A percentile compares a stretch with the other conserved stretches of the same genome.
Conservation (phyloP, 148 eudicot species). For the Cornus kousa region DNA sequence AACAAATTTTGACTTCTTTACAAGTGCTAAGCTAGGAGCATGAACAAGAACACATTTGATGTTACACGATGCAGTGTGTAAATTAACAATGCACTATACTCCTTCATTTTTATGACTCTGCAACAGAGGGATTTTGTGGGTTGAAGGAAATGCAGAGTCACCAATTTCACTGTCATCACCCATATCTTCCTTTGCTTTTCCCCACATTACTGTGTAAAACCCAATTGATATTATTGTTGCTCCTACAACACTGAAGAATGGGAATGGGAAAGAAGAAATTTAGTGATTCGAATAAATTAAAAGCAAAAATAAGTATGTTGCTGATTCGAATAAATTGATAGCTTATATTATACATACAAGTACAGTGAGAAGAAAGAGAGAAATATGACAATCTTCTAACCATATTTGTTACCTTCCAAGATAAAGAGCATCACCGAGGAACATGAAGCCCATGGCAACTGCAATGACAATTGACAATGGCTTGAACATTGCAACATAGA, state of each 20-base stretch:
- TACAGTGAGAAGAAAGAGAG: too few species aligned
- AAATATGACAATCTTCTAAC: too few species aligned
- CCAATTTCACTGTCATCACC: constrained; percentile 11
- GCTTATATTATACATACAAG: too few species aligned
- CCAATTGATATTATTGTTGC: constrained; percentile 44
- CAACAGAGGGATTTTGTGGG: constrained; percentile 33
- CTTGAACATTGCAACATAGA: constrained; percentile 74
- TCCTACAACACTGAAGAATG: constrained; percentile 39
- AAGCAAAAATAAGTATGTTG: too few species aligned
- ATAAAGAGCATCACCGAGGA: constrained; percentile 64
- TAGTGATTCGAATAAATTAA: too few species aligned
- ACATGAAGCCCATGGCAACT: constrained; percentile 63
- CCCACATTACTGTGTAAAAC: constrained; percentile 66
- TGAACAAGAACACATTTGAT: too few species aligned
- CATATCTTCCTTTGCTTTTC: constrained; percentile 46
- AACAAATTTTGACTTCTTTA: too few species aligned
- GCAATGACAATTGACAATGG: constrained; percentile 82
- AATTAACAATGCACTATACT: neutral
- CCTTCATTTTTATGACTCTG: constrained; percentile 14
- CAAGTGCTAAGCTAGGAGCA: too few species aligned
- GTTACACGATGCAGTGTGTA: too few species aligned
- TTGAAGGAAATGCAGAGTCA: constrained; percentile 28
- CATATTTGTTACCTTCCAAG: constrained; percentile 49
- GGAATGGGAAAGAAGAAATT: neutral
- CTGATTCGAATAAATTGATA: too few species aligned